These are phyloP conservation scores for Alternaria sp. DNA, from an alignment of 2,329 filamentous ascomycete genomes.

Conservation along the genomic window DNA sequence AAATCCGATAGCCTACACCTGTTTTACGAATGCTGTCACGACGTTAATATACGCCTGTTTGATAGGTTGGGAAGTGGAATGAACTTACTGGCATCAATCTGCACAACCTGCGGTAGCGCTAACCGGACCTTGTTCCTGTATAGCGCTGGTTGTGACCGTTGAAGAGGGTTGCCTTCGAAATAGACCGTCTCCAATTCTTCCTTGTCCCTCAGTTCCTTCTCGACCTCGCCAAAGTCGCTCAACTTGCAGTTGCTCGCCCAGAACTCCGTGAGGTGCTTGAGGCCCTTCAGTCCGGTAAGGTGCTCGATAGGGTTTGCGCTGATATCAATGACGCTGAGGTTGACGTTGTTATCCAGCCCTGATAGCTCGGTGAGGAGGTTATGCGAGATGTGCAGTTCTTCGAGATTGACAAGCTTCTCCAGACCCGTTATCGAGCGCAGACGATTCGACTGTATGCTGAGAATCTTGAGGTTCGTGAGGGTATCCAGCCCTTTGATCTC, in stretches of 20 bases:
- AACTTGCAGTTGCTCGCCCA: conserved; percentile 94
- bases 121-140: conserved; percentile 94
- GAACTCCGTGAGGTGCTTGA: conserved; percentile 81
- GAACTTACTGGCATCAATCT: conserved; percentile 96
- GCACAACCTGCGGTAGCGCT: conserved; percentile 83
- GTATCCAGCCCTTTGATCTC: conserved; percentile 78
- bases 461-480: conserved; percentile 80
- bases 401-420: conserved; percentile 74
- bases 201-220: conserved; percentile 80
- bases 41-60: neutral
- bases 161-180: conserved; percentile 93
- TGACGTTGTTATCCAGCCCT: conserved; percentile 63
- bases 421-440: conserved; percentile 81
- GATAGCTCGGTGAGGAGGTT: conserved; percentile 83
- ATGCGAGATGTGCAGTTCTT: conserved; percentile 95
- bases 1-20: conserved; percentile 18
- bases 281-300: conserved; percentile 73
- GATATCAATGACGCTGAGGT: conserved; percentile 82
- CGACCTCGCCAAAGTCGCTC: conserved; percentile 80
- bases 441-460: conserved; percentile 95
- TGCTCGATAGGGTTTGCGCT: conserved; percentile 84
- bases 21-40: conserved; percentile 21
- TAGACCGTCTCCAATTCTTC: conserved; percentile 86
- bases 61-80: neutral
- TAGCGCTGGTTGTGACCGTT: conserved; percentile 77